Conservation (phyloP, 169 alveolate genomes). For the Eimeria necatrix region DNA sequence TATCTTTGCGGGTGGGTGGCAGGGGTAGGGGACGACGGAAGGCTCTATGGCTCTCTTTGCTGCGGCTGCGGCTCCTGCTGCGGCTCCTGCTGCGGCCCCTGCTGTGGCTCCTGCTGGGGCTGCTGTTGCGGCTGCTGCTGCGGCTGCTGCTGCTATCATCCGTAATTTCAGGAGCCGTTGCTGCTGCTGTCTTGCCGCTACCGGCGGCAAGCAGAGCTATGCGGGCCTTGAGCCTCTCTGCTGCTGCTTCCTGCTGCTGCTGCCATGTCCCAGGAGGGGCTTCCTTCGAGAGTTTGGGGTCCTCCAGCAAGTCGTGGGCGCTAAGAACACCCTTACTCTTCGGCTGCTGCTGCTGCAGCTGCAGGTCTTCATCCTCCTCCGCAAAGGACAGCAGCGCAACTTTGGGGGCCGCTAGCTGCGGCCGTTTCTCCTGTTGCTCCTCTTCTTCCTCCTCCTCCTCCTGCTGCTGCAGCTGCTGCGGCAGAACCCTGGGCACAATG, state of each 20-base stretch:
- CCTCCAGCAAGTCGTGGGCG: constrained; percentile 76
- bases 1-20: constrained; percentile 17
- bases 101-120: constrained; percentile 1
- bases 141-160: constrained; percentile 51
- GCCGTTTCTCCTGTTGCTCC: constrained; percentile 9
- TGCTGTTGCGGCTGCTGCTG: constrained; percentile 18
- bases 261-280: neutral
- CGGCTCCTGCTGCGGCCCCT: neutral
- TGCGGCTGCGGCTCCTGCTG: constrained; percentile 26
- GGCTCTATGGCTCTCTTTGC: neutral
- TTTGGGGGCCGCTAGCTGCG: constrained; percentile 27
- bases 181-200: neutral
- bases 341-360: constrained; percentile 2
- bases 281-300: constrained; percentile 47
- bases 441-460: constrained; percentile 2
- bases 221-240: constrained; percentile 38
- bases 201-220: constrained; percentile 27
- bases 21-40: neutral
- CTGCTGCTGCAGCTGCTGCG: constrained; percentile 5
- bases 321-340: constrained; percentile 29
- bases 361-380: constrained; percentile 52
- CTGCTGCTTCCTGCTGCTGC: constrained; percentile 35
- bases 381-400: constrained; percentile 61
- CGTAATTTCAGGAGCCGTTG: neutral
- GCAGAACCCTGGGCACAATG: constrained; percentile 44